Evolutionary conservation across 106 monocot species (phyloP).

Genomic region (Dendrobium nobile): DNA sequence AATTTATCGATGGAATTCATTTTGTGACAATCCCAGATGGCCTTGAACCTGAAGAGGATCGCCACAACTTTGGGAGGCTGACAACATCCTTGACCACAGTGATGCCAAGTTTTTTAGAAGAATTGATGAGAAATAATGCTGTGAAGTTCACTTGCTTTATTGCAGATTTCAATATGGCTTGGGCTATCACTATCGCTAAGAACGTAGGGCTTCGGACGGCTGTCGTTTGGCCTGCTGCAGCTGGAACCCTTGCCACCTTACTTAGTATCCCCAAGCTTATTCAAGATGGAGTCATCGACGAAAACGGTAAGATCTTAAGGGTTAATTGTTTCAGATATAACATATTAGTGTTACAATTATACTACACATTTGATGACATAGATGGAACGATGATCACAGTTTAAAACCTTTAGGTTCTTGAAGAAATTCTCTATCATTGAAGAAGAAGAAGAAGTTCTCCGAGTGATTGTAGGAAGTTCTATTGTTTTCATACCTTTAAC

Average conservation of each 20-base stretch:
- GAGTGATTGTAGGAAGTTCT: too few relatives aligned
- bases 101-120: slow-evolving; percentile 19
- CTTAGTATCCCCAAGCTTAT: slow-evolving; percentile 4
- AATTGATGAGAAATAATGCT: background rate
- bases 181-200: slow-evolving; percentile 17
- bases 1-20: background rate
- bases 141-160: slow-evolving; percentile 32
- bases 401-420: too few relatives aligned
- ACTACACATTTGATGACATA: too few relatives aligned
- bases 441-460: too few relatives aligned
- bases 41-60: background rate
- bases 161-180: slow-evolving; percentile 24
- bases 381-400: too few relatives aligned
- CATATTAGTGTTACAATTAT: too few relatives aligned
- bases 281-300: slow-evolving; percentile 10
- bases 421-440: too few relatives aligned
- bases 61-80: slow-evolving; percentile 20
- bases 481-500: too few relatives aligned
- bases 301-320: background rate
- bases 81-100: background rate
- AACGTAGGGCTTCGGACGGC: slow-evolving; percentile 21
- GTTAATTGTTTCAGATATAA: background rate
- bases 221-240: slow-evolving; percentile 15
- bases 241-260: background rate
- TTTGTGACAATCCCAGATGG: background rate